phyloP scores from a whole-genome alignment of 2,329 filamentous ascomycete genomes.

The Phaeosphaeria sp. region DNA sequence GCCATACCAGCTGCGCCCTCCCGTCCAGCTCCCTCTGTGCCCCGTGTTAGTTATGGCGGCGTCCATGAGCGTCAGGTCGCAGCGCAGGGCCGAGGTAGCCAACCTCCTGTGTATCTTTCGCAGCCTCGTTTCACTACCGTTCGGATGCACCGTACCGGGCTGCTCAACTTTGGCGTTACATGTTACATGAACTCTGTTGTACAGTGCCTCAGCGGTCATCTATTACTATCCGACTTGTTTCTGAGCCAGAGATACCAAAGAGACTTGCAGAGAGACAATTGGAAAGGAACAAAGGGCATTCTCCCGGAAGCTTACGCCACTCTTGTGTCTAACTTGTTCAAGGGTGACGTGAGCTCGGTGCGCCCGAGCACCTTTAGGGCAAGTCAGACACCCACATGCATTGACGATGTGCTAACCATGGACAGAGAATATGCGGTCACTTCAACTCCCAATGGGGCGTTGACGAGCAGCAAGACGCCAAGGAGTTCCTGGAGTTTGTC shows the following conservation, averaged over 20 bases:
- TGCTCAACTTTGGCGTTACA: slow-evolving; percentile 80
- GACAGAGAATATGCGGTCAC: slow-evolving; percentile 65
- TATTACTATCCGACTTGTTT: slow-evolving; percentile 68
- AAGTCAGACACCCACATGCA: slow-evolving; percentile 7
- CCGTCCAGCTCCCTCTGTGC: slow-evolving; percentile 64
- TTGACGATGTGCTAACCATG: slow-evolving; percentile 21
- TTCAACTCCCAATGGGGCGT: slow-evolving; percentile 74
- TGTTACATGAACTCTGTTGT: slow-evolving; percentile 94
- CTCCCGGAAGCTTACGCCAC: slow-evolving; percentile 68
- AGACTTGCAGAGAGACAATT: slow-evolving; percentile 66
- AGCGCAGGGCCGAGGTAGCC: slow-evolving; percentile 40
- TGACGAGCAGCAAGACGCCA: slow-evolving; percentile 83
- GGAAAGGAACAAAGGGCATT: slow-evolving; percentile 69
- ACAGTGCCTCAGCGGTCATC: slow-evolving; percentile 80
- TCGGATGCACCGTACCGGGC: slow-evolving; percentile 69
- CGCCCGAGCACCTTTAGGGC: slow-evolving; percentile 56
- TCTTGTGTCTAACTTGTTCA: slow-evolving; percentile 67
- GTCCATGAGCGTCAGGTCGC: slow-evolving; percentile 66
- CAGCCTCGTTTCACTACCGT: slow-evolving; percentile 53
- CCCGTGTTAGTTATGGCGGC: slow-evolving; percentile 77
- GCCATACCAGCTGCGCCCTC: slow-evolving; percentile 65
- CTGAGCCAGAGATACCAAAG: slow-evolving; percentile 66
- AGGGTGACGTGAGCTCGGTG: slow-evolving; percentile 59
- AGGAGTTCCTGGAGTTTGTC: slow-evolving; percentile 86
- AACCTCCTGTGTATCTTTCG: slow-evolving; percentile 54